phyloP scores from a whole-genome alignment of 768 basidiomycete species.

The Tubosaeta brunneosetosa region DNA sequence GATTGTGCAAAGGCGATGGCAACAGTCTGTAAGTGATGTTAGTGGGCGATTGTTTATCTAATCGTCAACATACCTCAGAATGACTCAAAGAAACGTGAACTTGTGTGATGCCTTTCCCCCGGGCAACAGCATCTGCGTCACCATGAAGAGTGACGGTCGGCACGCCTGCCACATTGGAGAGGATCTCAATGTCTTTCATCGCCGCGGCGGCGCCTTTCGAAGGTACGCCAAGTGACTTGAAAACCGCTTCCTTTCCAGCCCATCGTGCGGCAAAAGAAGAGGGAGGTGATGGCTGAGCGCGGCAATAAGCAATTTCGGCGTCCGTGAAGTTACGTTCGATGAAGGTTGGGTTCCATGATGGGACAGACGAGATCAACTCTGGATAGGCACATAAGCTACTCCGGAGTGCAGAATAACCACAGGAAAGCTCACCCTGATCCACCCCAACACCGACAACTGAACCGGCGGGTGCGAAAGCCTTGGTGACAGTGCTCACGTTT shows the following conservation, averaged over 20 bases:
- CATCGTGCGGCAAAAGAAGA: slow-evolving; percentile 96
- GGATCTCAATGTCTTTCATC: slow-evolving; percentile 97
- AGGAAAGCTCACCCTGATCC: slow-evolving; percentile 64
- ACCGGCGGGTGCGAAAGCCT: slow-evolving; percentile 32
- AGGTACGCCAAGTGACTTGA: slow-evolving; percentile 89
- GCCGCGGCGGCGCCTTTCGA: slow-evolving; percentile 90
- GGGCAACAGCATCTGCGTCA: slow-evolving; percentile 71
- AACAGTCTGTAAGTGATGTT: slow-evolving; percentile 49
- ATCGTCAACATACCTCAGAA: slow-evolving; percentile 64
- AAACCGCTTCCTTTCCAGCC: slow-evolving; percentile 96
- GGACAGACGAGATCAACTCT: slow-evolving; percentile 92
- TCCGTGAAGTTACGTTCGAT: slow-evolving; percentile 90
- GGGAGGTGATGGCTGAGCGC: slow-evolving; percentile 73
- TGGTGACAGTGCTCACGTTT: slow-evolving; percentile 64
- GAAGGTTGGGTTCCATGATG: slow-evolving; percentile 84
- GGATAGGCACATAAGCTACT: slow-evolving; percentile 11
- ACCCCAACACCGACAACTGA: slow-evolving; percentile 77
- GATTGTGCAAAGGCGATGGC: slow-evolving; percentile 89
- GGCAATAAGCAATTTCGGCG: slow-evolving; percentile 83
- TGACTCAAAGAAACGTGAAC: slow-evolving; percentile 87
- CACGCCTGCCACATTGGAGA: slow-evolving; percentile 71
- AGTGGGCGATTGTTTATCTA: slow-evolving; percentile 8
- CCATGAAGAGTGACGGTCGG: slow-evolving; percentile 77
- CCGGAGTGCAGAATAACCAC: background rate
- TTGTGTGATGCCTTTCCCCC: slow-evolving; percentile 63